These are phyloP conservation scores for Piper betle DNA, from an alignment of 164 flowering plant species.

Conservation along the genomic window DNA sequence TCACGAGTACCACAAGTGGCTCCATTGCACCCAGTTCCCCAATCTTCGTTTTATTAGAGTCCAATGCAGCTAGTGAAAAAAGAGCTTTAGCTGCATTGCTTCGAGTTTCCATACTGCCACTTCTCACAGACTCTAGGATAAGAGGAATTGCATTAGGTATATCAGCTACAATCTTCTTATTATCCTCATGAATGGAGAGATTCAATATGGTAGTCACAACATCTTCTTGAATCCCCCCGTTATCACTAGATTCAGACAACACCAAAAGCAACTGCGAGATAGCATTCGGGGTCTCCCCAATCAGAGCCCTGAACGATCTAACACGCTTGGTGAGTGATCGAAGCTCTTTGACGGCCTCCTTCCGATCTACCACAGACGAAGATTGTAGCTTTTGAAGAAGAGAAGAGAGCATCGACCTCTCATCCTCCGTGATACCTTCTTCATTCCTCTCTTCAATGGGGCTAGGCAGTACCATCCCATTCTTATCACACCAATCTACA, in stretches of 20 bases:
- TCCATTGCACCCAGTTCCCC: slow-evolving; percentile 58
- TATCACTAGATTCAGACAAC: slow-evolving; percentile 19
- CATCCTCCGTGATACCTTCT: slow-evolving; percentile 28
- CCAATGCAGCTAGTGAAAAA: slow-evolving; percentile 68
- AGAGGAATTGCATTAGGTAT: slow-evolving; percentile 46
- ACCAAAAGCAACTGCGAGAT: slow-evolving; percentile 47
- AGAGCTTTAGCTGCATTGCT: slow-evolving; percentile 82
- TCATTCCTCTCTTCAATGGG: slow-evolving; percentile 14
- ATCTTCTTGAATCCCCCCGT: slow-evolving; percentile 63
- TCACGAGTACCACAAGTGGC: slow-evolving; percentile 51
- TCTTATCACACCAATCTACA: slow-evolving; percentile 46
- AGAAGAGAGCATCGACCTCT: slow-evolving; percentile 24
- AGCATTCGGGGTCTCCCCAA: slow-evolving; percentile 42
- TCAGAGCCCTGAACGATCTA: slow-evolving; percentile 58
- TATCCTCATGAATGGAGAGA: slow-evolving; percentile 65
- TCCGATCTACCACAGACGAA: slow-evolving; percentile 29
- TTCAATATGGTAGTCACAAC: slow-evolving; percentile 66
- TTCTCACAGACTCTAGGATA: slow-evolving; percentile 44
- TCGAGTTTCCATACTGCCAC: slow-evolving; percentile 54
- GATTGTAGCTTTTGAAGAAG: slow-evolving; percentile 44
- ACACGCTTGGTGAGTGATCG: slow-evolving; percentile 51
- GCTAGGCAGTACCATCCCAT: slow-evolving; percentile 26
- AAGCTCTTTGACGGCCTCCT: slow-evolving; percentile 59
- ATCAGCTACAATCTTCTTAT: slow-evolving; percentile 65
- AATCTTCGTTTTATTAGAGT: slow-evolving; percentile 57